A percentile compares a stretch with the other conserved stretches of the same genome.
Evolutionary conservation across 768 basidiomycete genomes (phyloP).

Genomic region (Russula compacta): DNA sequence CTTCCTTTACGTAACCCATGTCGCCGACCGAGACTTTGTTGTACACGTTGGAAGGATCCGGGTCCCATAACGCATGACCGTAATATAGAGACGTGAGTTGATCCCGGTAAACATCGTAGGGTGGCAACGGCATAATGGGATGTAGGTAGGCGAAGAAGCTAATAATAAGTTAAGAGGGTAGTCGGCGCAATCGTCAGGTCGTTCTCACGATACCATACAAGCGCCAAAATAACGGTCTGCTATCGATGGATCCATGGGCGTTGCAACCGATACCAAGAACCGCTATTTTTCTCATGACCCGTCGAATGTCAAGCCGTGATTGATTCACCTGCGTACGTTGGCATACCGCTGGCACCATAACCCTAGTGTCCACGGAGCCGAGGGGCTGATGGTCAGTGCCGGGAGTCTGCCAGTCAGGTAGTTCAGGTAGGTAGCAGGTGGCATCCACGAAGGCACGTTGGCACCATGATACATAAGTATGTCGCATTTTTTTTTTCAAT

Average conservation of each 20-base stretch:
- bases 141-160: neutral
- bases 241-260: neutral
- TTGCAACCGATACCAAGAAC: neutral
- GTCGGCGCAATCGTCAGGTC: neutral
- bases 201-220: neutral
- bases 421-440: too few species aligned
- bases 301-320: too few species aligned
- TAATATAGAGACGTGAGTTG: slow-evolving; percentile 15
- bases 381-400: too few species aligned
- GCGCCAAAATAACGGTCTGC: neutral
- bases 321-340: too few species aligned
- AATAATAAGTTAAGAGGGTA: too few species aligned
- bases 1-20: slow-evolving; percentile 20
- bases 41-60: slow-evolving; percentile 18
- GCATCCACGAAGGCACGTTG: too few species aligned
- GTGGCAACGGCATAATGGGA: slow-evolving; percentile 1
- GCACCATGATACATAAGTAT: too few species aligned
- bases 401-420: too few species aligned
- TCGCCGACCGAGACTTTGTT: slow-evolving; percentile 18
- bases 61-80: slow-evolving; percentile 20
- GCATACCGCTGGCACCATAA: too few species aligned
- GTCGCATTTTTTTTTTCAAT: too few species aligned
- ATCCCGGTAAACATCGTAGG: slow-evolving; percentile 17
- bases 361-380: too few species aligned
- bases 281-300: too few species aligned